Percentiles rank a stretch among this genome's conserved stretches.
Evolutionary conservation across 139 green algal species (phyloP).

Genomic region (Closterium sp.): DNA sequence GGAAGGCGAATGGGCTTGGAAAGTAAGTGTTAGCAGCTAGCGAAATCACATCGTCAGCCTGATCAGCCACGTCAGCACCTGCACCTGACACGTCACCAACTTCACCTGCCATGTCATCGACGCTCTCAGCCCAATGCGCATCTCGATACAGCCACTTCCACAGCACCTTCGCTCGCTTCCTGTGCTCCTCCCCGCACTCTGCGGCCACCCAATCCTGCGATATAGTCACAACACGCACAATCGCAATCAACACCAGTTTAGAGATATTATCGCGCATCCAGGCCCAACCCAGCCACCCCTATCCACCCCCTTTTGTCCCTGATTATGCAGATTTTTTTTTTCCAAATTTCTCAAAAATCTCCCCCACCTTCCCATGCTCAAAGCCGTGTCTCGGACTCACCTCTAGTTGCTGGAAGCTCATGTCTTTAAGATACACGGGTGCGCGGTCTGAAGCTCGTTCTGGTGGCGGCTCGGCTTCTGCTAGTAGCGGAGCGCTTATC

Average conservation of each 20-base stretch:
- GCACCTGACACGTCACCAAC: not conserved
- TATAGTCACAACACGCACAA: not conserved
- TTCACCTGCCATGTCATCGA: constrained; percentile 27
- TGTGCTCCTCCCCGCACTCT: constrained; percentile 26
- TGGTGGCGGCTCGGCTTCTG: not conserved
- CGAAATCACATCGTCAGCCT: too few relatives aligned
- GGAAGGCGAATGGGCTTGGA: not conserved
- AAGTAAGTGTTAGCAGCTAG: too few relatives aligned
- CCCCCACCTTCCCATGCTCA: not conserved
- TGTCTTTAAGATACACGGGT: not conserved
- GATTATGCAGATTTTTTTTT: not conserved
- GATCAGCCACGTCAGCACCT: not conserved
- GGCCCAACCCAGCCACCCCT: not conserved
- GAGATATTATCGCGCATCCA: not conserved
- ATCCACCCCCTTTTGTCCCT: not conserved
- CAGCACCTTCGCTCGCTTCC: not conserved
- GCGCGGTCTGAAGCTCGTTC: not conserved
- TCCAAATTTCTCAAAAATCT: not conserved
- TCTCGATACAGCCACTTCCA: constrained; percentile 49
- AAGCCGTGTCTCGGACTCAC: not conserved
- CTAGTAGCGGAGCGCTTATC: not conserved
- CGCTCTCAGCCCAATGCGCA: constrained; percentile 22
- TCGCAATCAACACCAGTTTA: not conserved
- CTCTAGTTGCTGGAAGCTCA: not conserved
- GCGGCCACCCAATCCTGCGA: constrained; percentile 12